Conservation (phyloP, 306 rosid species). For the Glycine soja region DNA sequence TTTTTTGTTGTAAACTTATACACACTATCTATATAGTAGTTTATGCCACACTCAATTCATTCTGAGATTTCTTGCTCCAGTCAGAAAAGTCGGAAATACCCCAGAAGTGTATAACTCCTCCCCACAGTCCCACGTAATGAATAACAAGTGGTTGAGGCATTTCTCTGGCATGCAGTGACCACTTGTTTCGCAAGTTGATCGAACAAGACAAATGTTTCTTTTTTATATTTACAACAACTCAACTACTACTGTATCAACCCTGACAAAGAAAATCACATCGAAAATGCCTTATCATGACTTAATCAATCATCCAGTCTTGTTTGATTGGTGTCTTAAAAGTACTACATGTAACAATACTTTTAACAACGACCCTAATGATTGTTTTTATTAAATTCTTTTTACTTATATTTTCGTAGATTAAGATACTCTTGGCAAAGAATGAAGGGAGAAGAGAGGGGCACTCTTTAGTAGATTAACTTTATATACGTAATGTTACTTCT, state of each 20-base stretch:
- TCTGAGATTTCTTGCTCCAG: not conserved
- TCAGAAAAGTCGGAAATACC: not conserved
- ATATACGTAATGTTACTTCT: not conserved
- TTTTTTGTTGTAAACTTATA: not conserved
- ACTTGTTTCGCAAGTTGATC: constrained; percentile 28
- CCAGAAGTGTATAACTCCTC: not conserved
- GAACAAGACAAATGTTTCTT: constrained; percentile 26
- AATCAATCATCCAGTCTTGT: not conserved
- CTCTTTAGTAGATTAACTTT: not conserved
- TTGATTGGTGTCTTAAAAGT: too few species aligned
- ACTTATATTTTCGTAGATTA: not conserved
- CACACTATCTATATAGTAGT: not conserved
- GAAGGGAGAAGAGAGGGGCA: too few species aligned
- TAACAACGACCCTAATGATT: not conserved
- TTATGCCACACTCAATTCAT: not conserved
- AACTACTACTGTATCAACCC: not conserved
- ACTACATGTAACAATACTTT: too few species aligned
- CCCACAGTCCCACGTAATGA: not conserved
- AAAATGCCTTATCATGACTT: not conserved
- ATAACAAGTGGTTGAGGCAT: not conserved
- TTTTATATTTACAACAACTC: not conserved
- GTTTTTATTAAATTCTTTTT: not conserved
- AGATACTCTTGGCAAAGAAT: not conserved
- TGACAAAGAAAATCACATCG: not conserved
- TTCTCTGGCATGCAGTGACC: not conserved